Base-by-base conservation (phyloP, 208 protist genomes). In the Trichomonas vaginalis region DNA sequence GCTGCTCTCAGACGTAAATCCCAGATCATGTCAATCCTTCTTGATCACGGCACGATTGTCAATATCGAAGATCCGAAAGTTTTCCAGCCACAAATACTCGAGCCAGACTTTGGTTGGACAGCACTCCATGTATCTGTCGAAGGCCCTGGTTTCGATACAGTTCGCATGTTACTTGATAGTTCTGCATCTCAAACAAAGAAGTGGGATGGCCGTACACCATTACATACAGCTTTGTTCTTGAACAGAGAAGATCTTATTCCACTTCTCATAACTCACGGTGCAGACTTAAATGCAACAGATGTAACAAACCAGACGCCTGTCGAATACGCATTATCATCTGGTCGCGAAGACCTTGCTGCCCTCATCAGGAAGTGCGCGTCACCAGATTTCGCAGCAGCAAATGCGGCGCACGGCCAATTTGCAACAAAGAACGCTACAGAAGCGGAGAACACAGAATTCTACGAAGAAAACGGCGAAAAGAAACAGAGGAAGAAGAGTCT, bases 151-250 rank as follows among this genome's bases (percentile, higher is more conserved):
- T n/a, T 35, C 21, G 86, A 92, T 4, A 45, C 45, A 32, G 86
- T 92, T 1, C 12, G 27, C 14, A 39, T 92, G 12, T 45, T 92
- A 3, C 32, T 92, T 2, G 86, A 92, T 39, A 37, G n/a, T 39
- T 35, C 32, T 0, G 86, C 86, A 8, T 39, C 0, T 6, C 86
- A 92, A 51, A 35, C 45, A 8, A 92, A 51, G n/a, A 92, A 48
- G 86, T 92, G 86, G 86, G 86, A 92, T 92, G 86, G 86, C 35
- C 48, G 86, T 39, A 92, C 86, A 21, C 86, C 86, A 92, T 39
- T 92, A 12, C 86, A 92, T 47, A 92, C 45, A 21, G 86, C 86
- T 27, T 42, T 92, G 15, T n/a, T 56, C 15, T n/a, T 48, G n/a
- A 15, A 21, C 35, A 92, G 86, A 92, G 46, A 92, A 3, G 45